Conservation (phyloP, 1,139 yeast genomes). For the Blastobotrys illinoisensis region DNA sequence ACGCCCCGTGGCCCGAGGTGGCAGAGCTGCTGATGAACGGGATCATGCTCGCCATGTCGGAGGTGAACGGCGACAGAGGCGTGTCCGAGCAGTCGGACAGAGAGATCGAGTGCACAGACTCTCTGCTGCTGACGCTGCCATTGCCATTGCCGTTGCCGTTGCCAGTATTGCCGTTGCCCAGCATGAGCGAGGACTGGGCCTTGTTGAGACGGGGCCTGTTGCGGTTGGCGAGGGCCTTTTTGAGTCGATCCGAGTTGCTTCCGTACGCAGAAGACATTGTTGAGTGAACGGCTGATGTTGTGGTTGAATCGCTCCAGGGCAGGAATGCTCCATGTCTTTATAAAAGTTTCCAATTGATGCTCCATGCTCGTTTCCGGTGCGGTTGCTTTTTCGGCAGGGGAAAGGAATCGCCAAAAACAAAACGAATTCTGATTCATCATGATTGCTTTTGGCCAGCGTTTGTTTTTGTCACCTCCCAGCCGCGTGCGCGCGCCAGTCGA, state of each 20-base stretch:
- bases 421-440: neutral
- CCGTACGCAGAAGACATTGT: conserved; percentile 10
- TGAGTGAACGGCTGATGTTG: neutral
- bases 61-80: neutral
- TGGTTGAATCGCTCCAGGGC: neutral
- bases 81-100: neutral
- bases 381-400: neutral
- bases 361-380: neutral
- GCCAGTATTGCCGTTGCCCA: neutral
- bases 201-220: neutral
- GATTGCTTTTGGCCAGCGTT: neutral
- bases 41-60: neutral
- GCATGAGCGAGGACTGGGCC: neutral
- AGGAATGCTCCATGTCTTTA: neutral
- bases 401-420: neutral
- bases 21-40: neutral
- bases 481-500: too few relatives aligned
- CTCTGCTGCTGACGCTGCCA: neutral
- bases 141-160: neutral
- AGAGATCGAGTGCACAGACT: neutral
- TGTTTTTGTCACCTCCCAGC: neutral
- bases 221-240: conserved; percentile 10
- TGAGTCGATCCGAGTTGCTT: conserved; percentile 12
- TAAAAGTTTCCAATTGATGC: neutral
- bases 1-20: neutral